These are phyloP conservation scores for Euphorbia lathyris DNA, from an alignment of 345 rosid species.

Conservation along the genomic window DNA sequence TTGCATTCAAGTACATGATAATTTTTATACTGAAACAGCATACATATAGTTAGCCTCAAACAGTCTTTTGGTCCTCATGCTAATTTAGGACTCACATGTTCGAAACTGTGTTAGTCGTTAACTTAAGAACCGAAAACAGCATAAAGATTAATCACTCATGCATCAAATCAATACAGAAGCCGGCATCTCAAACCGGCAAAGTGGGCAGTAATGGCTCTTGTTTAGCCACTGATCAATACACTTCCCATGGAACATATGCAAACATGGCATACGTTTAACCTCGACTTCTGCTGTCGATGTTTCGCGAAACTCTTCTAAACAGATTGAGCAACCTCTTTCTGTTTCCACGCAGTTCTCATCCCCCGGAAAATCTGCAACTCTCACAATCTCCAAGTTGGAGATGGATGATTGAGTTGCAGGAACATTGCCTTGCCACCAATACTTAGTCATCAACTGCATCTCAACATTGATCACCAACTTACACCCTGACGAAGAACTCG, in stretches of 20 bases:
- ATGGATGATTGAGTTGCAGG: constrained; percentile 1
- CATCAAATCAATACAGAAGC: constrained; percentile 6
- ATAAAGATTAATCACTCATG: neutral
- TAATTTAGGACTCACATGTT: neutral
- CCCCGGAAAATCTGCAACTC: neutral
- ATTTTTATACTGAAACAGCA: too few species aligned
- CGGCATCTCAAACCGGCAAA: constrained; percentile 18
- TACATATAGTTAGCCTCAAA: too few species aligned
- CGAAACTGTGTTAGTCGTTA: neutral
- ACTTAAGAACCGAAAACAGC: neutral
- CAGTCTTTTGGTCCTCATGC: too few species aligned
- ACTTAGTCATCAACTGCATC: neutral
- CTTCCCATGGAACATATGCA: constrained; percentile 9
- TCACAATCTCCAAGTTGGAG: neutral
- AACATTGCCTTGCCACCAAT: constrained; percentile 12
- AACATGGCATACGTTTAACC: constrained; percentile 13
- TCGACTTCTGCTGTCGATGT: neutral
- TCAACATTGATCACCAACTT: constrained; percentile 8
- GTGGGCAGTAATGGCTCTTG: constrained; percentile 14
- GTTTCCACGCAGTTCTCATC: neutral
- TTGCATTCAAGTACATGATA: neutral
- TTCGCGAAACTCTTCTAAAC: constrained; percentile 9
- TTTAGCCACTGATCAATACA: constrained; percentile 17
- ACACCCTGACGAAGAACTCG: neutral
- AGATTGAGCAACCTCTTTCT: constrained; percentile 7